Evolutionary conservation across 768 basidiomycete genomes (phyloP).

Genomic region (Serendipita sp.): DNA sequence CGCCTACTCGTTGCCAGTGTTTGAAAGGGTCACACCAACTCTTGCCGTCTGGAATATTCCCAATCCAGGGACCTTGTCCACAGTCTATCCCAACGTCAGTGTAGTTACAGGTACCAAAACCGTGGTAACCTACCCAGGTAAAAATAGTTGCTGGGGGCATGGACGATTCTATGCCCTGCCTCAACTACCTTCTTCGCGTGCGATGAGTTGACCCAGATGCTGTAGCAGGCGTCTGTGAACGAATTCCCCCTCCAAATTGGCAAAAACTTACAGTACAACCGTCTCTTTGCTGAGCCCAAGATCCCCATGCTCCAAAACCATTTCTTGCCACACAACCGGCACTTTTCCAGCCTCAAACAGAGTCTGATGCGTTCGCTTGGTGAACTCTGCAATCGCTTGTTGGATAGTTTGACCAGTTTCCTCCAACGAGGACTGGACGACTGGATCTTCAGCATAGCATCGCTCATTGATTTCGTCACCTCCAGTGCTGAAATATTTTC

Average conservation of each 20-base stretch:
- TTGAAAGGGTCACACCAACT: conserved; percentile 67
- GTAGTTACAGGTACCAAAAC: background rate
- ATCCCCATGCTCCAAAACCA: conserved; percentile 43
- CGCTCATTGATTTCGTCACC: conserved; percentile 64
- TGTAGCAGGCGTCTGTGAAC: conserved; percentile 16
- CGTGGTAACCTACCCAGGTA: conserved; percentile 32
- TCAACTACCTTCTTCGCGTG: conserved; percentile 43
- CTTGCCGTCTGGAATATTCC: conserved; percentile 23
- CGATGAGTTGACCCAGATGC: conserved; percentile 58
- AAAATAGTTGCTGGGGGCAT: conserved; percentile 60
- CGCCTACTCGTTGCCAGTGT: conserved; percentile 52
- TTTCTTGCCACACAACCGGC: conserved; percentile 75
- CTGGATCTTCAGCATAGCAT: conserved; percentile 48
- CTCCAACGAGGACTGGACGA: conserved; percentile 42
- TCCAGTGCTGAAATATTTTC: conserved; percentile 58
- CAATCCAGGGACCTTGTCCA: conserved; percentile 58
- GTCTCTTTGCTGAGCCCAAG: conserved; percentile 32
- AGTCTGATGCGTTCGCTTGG: conserved; percentile 39
- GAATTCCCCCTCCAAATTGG: conserved; percentile 1
- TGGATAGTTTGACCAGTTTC: conserved; percentile 37
- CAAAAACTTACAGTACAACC: conserved; percentile 34
- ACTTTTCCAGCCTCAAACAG: conserved; percentile 46
- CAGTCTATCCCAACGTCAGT: conserved; percentile 31
- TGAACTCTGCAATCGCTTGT: conserved; percentile 50
- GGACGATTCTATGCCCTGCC: conserved; percentile 47